Conservation (phyloP, 2,329 filamentous ascomycete species). For the Graphiopsis chlorocephala region DNA sequence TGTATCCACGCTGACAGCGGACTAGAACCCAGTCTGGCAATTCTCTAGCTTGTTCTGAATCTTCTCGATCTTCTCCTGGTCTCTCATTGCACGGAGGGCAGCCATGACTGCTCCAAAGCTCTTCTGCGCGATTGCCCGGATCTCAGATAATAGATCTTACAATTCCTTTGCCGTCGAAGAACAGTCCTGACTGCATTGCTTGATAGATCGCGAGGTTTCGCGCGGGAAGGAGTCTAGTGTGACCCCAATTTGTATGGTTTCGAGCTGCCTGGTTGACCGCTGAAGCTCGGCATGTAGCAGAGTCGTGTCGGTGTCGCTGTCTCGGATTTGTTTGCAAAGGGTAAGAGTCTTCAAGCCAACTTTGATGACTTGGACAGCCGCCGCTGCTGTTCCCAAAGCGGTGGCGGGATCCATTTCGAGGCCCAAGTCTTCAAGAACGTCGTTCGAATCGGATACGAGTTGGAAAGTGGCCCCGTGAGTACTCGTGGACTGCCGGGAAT, state of each 20-base stretch:
- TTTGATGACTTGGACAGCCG: background rate
- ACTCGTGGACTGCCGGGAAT: too few relatives aligned
- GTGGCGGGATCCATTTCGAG: conserved; percentile 1
- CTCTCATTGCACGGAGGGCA: background rate
- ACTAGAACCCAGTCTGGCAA: background rate
- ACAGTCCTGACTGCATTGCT: background rate
- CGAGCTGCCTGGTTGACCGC: background rate
- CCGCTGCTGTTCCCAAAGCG: background rate
- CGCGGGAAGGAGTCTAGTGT: background rate
- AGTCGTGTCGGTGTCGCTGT: background rate
- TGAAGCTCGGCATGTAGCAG: background rate
- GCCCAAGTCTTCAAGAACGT: too few relatives aligned
- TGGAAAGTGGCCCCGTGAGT: too few relatives aligned
- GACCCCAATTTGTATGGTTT: background rate
- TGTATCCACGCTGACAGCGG: background rate
- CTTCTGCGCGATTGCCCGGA: background rate
- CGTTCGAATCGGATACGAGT: too few relatives aligned
- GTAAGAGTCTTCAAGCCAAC: background rate
- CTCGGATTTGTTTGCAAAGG: conserved; percentile 13
- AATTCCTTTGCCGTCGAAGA: background rate
- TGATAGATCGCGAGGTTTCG: background rate
- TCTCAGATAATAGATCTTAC: background rate
- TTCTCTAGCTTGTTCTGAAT: background rate
- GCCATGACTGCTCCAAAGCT: background rate
- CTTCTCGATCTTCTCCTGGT: conserved; percentile 2